A percentile compares a stretch with the other conserved stretches of the same genome.
Conservation (phyloP, 2,329 filamentous ascomycete genomes). For the Apiospora sp. region DNA sequence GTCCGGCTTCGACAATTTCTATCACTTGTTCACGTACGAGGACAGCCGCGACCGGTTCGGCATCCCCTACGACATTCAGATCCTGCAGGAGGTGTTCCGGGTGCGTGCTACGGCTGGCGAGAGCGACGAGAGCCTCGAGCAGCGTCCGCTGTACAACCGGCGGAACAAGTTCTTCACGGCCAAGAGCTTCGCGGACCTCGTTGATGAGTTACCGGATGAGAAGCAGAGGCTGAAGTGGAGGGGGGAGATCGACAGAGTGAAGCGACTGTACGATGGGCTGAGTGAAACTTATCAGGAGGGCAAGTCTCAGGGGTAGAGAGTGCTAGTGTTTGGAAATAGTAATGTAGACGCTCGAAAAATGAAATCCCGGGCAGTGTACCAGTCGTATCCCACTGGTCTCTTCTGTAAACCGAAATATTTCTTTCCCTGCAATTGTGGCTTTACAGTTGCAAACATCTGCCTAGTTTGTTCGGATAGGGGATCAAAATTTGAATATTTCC, state of each 20-base stretch:
- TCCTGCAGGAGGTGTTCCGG: conserved; percentile 62
- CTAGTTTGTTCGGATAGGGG: too few species aligned
- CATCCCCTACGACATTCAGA: conserved; percentile 66
- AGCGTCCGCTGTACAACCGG: conserved; percentile 60
- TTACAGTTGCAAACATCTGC: too few species aligned
- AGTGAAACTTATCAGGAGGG: conserved; percentile 58
- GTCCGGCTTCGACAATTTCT: conserved; percentile 64
- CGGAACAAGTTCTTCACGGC: conserved; percentile 63
- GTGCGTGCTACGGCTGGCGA: conserved; percentile 48
- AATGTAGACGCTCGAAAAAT: neutral
- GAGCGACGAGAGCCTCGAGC: conserved; percentile 46
- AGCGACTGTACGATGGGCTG: conserved; percentile 54
- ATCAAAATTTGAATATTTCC: too few species aligned
- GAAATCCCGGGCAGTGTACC: neutral
- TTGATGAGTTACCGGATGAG: conserved; percentile 45
- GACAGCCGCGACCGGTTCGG: conserved; percentile 63
- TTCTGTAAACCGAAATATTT: too few species aligned
- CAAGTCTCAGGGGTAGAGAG: conserved; percentile 53
- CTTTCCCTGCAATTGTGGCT: neutral
- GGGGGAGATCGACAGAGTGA: conserved; percentile 55
- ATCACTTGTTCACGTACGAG: conserved; percentile 67
- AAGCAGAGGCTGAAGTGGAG: conserved; percentile 44
- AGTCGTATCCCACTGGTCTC: too few species aligned
- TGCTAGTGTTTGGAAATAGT: conserved; percentile 57
- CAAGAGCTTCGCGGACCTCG: conserved; percentile 51